Evolutionary conservation across 2,329 filamentous ascomycete genomes (phyloP), one percentile per base, ranked within the genome.

Genomic region (Pestalotiopsis sp.): DNA sequence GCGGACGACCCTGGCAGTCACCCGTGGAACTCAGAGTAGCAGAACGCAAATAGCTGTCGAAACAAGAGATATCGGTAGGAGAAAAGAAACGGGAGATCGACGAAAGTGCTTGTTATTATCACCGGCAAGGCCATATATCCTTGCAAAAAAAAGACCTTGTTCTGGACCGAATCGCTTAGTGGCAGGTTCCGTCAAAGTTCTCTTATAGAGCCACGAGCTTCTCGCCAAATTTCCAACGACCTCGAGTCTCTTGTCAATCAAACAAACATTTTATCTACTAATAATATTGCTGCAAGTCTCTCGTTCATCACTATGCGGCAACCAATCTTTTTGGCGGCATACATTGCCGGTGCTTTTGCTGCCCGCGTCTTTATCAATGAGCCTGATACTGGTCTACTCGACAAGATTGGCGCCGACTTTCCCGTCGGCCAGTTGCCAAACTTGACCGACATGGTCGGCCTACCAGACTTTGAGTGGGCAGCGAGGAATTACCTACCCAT

Each of bases 391-490:
- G 83, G 83, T 58, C 80, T 85, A 49, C 78, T 82, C n/a, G 72
- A 77, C 2, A 74, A 76, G 52, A 76, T 84, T 59, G 74, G 75
- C 41, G 74, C 80, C 66, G 74, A 80, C 67, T 73, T 82, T 14
- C 67, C 77, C 4, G 68, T 68, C 11, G 73, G 72, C 39, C 68
- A 73, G 38, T 78, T 87, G 57, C 82, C 85, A 9, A 74, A 81
- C 61, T 76, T 88, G 6, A 74, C 79, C 17, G 73, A 78, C 66
- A 81, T 88, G 57, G 75, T 85, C 12, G 85, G 84, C 17, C 78
- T 88, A 6, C 84, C 82, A 1, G 86, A 88, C 77, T 88, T 88
- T 72, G 84, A 88, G 56, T 86, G 80, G 76, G 83, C 83, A 3
- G 86, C 86, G 25, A 79, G 84, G 67, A 81, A 82, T 65, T 82